Base-by-base conservation (phyloP, 1,284 basidiomycete genomes). In the Tilletia indica region DNA sequence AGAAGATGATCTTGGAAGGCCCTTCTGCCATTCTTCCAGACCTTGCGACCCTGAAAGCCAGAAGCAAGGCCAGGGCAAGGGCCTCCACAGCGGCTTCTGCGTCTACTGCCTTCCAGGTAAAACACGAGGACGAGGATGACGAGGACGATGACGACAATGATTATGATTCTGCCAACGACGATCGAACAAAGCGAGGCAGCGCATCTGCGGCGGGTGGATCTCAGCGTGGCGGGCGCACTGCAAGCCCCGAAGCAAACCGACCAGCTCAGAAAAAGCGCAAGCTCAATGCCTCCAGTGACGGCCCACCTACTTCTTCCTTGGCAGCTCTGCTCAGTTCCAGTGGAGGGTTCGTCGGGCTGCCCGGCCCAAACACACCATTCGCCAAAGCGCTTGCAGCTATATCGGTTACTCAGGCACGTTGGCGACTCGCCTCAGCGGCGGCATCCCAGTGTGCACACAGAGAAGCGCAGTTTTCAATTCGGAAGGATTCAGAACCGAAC, bases 181-280 rank as follows among this genome's bases (percentile, higher is more conserved):
- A 64, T 36, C 31, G 31, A 9, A 64, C 34, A 19, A 39, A 19
- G 14, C 36, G 61, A 25, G 19, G 51, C 51, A 25, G 51, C 16
- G 19, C 21, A 19, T 54, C 51, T n/a, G 51, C 21, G 16, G 21
- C 51, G 16, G 42, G 42, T 9, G 42, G 42, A 14, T 45, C 42
- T 58, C 25, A 58, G 21, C 56, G 56, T 6, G 25, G 25, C 56
- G 56, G 34, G 21, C 61, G 61, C 8, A 64, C 61, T 4, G 36
- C 61, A 42, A 64, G 61, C 42, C 61, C 61, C 3, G 61, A 64
- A 64, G 34, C 61, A n/a, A 19, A 14, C 38, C 61, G 61, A 38
- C 38, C 31, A 12, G 9, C 61, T 25, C 19, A 38, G 36, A 64
- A 64, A n/a, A 64, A 42, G 34, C 61, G 61, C 19, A 38, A 42